Percentiles rank a stretch among this genome's conserved stretches.
Conservation (phyloP, 306 rosid species). For the Pachyrhizus erosus region DNA sequence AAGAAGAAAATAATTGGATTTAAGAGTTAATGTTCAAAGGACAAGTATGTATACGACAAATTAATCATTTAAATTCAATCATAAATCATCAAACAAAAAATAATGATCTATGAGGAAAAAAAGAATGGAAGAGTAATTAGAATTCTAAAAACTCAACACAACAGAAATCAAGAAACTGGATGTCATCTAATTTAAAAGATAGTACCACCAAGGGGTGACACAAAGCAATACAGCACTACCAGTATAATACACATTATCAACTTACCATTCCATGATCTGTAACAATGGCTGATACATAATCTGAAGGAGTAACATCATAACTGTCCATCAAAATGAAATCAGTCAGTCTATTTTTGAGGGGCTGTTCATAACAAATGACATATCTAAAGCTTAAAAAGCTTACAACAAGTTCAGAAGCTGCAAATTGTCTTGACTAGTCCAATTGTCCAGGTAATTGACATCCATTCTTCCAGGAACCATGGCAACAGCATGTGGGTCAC, state of each 20-base stretch:
- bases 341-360: not conserved
- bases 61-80: conserved; percentile 9
- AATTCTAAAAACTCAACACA: not conserved
- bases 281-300: conserved; percentile 79
- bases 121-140: not conserved
- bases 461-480: conserved; percentile 74
- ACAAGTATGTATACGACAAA: not conserved
- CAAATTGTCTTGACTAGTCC: conserved; percentile 58
- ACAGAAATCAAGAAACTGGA: not conserved
- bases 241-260: not conserved
- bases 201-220: not conserved
- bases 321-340: conserved; percentile 49
- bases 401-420: conserved; percentile 84
- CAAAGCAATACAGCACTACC: not conserved
- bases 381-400: conserved; percentile 59
- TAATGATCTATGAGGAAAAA: not conserved
- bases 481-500: conserved; percentile 72
- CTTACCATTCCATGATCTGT: conserved; percentile 96
- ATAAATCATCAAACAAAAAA: not conserved
- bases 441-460: conserved; percentile 59
- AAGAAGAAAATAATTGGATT: conserved; percentile 22
- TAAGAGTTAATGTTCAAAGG: too few species aligned
- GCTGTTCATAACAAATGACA: conserved; percentile 10
- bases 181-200: not conserved
- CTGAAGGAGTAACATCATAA: conserved; percentile 89